Evolutionary conservation across 73 alveolate species (phyloP), one percentile per base, ranked within the genome.

Genomic region (Blepharisma japonicum): DNA sequence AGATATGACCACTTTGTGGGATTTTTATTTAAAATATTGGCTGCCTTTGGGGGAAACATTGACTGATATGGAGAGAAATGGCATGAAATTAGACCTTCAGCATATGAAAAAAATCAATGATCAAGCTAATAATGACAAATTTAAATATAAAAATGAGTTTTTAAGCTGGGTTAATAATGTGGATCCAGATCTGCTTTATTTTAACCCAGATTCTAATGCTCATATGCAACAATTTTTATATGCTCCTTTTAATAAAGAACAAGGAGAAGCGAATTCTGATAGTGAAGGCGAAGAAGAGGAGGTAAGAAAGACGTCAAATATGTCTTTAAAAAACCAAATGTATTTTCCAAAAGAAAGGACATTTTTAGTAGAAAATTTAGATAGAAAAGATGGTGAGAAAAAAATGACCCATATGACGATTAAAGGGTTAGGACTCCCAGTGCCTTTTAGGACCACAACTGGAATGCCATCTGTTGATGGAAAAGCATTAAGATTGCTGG

Each of bases 61-160:
- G 48, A 92, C 98, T 21, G 98, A 94, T 39, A 82, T 94, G 94
- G 98, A 94, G 71, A 88, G 97, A 78, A 48, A 39, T 18, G 98
- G 98, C 42, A 77, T 92, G 79, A 68, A 78, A 54, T 89, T 94
- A 4, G 93, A 94, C 77, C 67, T 78, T 7, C 89, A 80, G n/a
- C 86, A 89, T 48, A 79, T 94, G 45, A 45, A 81, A 47, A 67
- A 82, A 45, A 89, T 89, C 6, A 71, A 92, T 66, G 18, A 74
- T 6, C 18, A 53, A 23, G 98, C 98, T 6, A 90, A 88, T 76
- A 81, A 87, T 49, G 97, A 94, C 68, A 70, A 80, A 78, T 68
- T 21, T 21, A 56, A 81, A 55, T 80, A 81, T 51, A 91, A 86
- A 66, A 55, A 86, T 27, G 80, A 87, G 11, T 94, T 94, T 81